phyloP scores from a whole-genome alignment of 148 eudicot species.

The Mesembryanthemum crystallinum region DNA sequence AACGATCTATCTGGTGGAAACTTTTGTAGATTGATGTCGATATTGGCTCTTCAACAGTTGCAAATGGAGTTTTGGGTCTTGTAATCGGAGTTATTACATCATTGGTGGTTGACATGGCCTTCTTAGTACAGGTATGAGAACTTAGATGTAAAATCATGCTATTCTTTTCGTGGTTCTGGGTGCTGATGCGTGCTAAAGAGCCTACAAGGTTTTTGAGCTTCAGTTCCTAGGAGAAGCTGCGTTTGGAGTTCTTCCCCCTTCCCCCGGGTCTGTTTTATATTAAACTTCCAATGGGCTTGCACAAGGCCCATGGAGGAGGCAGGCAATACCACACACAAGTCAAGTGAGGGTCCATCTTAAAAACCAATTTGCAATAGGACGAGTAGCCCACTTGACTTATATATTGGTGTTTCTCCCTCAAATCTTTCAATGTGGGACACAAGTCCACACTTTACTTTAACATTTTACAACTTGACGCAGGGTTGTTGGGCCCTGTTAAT shows the following conservation, averaged over 20 bases:
- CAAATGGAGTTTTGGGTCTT: constrained; percentile 98
- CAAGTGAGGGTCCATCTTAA: no score
- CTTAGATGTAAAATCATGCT: not conserved
- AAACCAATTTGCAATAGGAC: no score
- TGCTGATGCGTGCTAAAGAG: not conserved
- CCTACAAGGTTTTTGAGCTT: not conserved
- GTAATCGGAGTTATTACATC: constrained; percentile 92
- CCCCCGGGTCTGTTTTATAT: not conserved
- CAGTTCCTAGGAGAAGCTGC: no score
- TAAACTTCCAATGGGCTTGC: no score
- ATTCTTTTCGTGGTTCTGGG: constrained; percentile 1
- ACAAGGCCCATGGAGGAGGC: no score
- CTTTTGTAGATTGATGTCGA: constrained; percentile 83
- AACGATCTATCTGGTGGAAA: constrained; percentile 11
- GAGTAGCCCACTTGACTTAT: no score
- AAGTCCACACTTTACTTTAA: no score
- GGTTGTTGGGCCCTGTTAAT: not conserved
- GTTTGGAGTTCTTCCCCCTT: no score
- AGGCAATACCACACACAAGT: no score
- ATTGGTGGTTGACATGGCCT: constrained; percentile 98
- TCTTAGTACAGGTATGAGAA: constrained; percentile 84
- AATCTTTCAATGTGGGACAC: no score
- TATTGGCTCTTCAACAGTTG: constrained; percentile 98
- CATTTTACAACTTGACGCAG: not conserved
- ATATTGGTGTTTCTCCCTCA: no score